These are phyloP conservation scores for Calonectria pseudoturangicola DNA, from an alignment of 2,329 filamentous ascomycete species.

Conservation along the genomic window DNA sequence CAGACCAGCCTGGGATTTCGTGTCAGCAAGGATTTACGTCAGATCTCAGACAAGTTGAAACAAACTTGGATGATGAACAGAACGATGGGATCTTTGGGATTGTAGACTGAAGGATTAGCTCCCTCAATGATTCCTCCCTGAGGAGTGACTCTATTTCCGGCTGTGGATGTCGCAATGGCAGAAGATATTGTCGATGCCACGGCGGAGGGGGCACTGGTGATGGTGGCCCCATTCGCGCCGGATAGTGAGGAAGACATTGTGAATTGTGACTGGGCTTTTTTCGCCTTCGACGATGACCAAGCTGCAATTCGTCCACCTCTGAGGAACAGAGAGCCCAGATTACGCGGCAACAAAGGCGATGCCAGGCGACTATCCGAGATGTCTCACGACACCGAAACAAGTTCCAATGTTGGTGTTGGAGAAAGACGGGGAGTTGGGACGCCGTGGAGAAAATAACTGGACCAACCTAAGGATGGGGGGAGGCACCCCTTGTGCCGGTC, in stretches of 20 bases:
- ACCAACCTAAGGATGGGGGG: background rate
- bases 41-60: background rate
- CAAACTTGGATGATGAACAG: slow-evolving; percentile 39
- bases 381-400: no score
- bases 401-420: slow-evolving; percentile 1
- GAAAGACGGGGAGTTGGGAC: slow-evolving; percentile 7
- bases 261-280: background rate
- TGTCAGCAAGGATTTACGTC: slow-evolving; percentile 32
- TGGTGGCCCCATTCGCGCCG: slow-evolving; percentile 22
- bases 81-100: slow-evolving; percentile 37
- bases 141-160: slow-evolving; percentile 10
- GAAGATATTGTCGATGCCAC: slow-evolving; percentile 5
- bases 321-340: background rate
- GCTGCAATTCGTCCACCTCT: background rate
- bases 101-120: slow-evolving; percentile 31
- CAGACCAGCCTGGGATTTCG: background rate
- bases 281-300: background rate
- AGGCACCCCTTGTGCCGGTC: background rate
- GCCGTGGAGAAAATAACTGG: background rate
- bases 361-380: no score
- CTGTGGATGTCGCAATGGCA: background rate
- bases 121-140: slow-evolving; percentile 39
- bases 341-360: background rate
- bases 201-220: slow-evolving; percentile 12
- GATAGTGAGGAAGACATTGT: slow-evolving; percentile 6